phyloP scores from a whole-genome alignment of 306 rosid species.

The Cotoneaster glaucophyllus region DNA sequence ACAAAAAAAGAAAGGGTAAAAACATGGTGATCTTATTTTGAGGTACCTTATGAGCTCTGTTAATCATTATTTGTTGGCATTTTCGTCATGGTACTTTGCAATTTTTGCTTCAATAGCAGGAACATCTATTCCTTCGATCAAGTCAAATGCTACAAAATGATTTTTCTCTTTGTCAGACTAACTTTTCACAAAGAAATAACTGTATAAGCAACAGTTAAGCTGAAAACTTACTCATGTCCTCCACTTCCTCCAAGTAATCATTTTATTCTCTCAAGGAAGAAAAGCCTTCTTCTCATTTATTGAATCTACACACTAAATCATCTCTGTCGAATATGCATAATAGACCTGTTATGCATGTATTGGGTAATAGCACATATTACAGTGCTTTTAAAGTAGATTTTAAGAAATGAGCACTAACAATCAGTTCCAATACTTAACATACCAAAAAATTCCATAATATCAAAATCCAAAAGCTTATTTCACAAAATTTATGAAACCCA shows the following conservation, averaged over 20 bases:
- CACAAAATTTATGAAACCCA: no score
- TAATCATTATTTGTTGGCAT: slow-evolving; percentile 77
- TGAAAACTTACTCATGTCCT: slow-evolving; percentile 73
- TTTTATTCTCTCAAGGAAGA: slow-evolving; percentile 76
- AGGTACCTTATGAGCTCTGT: slow-evolving; percentile 81
- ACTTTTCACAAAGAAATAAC: neutral
- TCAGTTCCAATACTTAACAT: no score
- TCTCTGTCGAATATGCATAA: neutral
- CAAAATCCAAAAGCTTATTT: no score
- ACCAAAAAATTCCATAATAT: no score
- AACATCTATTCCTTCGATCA: slow-evolving; percentile 71
- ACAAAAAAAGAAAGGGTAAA: neutral
- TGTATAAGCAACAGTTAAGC: neutral
- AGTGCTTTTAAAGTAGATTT: neutral
- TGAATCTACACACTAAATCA: slow-evolving; percentile 43
- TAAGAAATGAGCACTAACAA: no score
- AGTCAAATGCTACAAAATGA: slow-evolving; percentile 46
- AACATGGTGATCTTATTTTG: neutral
- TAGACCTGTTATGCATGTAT: neutral
- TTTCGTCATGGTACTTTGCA: slow-evolving; percentile 68
- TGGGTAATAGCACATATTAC: neutral
- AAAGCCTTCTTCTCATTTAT: slow-evolving; percentile 81
- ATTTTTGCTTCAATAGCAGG: slow-evolving; percentile 62
- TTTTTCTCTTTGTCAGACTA: slow-evolving; percentile 2
- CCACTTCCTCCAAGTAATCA: slow-evolving; percentile 94